phyloP scores from a whole-genome alignment of 352 stramenopile species.

The Phytophthora macrochlamydospora region DNA sequence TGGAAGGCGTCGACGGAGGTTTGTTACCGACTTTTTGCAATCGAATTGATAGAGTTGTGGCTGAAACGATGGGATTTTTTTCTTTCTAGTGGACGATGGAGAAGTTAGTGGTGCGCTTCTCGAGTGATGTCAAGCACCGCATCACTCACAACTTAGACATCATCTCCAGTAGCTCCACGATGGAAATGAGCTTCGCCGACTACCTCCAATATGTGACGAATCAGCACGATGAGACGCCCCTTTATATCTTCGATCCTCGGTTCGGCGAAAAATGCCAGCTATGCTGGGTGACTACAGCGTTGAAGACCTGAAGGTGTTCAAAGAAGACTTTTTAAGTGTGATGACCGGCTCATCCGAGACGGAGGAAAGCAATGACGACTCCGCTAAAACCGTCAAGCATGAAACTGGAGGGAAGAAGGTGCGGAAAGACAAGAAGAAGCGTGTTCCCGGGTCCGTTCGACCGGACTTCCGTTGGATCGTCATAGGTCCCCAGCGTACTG shows the following conservation, averaged over 20 bases:
- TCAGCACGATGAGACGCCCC: slow-evolving; percentile 83
- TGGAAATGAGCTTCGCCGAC: slow-evolving; percentile 81
- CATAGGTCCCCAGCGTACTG: slow-evolving; percentile 82
- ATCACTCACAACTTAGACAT: slow-evolving; percentile 88
- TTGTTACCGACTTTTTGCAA: neutral
- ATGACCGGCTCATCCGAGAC: slow-evolving; percentile 30
- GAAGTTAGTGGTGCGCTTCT: slow-evolving; percentile 59
- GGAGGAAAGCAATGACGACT: slow-evolving; percentile 16
- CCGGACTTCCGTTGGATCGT: slow-evolving; percentile 87
- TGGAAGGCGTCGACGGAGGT: slow-evolving; percentile 81
- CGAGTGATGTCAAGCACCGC: slow-evolving; percentile 49
- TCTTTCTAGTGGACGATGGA: slow-evolving; percentile 68
- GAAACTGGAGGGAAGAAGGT: slow-evolving; percentile 42
- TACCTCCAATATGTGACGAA: slow-evolving; percentile 66
- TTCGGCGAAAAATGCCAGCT: slow-evolving; percentile 86
- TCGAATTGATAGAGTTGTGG: neutral
- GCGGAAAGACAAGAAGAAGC: slow-evolving; percentile 45
- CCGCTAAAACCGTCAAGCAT: slow-evolving; percentile 30
- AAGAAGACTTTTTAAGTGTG: slow-evolving; percentile 74
- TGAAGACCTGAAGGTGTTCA: slow-evolving; percentile 69
- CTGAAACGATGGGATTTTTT: slow-evolving; percentile 4
- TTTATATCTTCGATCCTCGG: slow-evolving; percentile 88
- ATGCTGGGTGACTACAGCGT: slow-evolving; percentile 75
- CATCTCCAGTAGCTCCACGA: slow-evolving; percentile 49
- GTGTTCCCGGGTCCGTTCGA: slow-evolving; percentile 31